These are phyloP conservation scores for Dactylorhiza incarnata DNA, from an alignment of 106 monocot genomes.

Conservation along the genomic window DNA sequence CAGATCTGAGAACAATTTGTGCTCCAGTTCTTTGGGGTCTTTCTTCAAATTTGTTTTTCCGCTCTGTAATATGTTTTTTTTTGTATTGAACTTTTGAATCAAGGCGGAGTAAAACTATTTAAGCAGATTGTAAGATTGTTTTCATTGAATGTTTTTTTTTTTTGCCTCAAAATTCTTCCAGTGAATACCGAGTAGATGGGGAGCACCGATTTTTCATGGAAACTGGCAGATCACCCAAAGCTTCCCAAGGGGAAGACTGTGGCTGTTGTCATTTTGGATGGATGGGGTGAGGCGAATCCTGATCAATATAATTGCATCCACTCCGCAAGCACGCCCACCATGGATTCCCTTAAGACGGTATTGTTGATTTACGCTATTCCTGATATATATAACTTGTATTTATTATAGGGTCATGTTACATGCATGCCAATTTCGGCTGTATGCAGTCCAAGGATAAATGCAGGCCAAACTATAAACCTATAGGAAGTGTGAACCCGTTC, in stretches of 20 bases:
- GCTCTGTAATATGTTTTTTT: too few relatives aligned
- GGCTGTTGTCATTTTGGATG: slow-evolving; percentile 57
- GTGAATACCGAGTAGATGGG: slow-evolving; percentile 25
- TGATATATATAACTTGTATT: too few relatives aligned
- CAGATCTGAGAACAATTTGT: too few relatives aligned
- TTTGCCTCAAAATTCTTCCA: background rate
- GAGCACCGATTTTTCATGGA: slow-evolving; percentile 46
- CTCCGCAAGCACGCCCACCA: slow-evolving; percentile 52
- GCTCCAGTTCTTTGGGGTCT: too few relatives aligned
- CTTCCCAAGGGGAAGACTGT: slow-evolving; percentile 63
- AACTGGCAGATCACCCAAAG: slow-evolving; percentile 54
- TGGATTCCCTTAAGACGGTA: slow-evolving; percentile 75
- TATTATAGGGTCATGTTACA: too few relatives aligned
- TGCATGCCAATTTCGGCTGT: too few relatives aligned
- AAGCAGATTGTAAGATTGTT: background rate
- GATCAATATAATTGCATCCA: slow-evolving; percentile 74
- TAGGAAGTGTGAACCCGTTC: background rate
- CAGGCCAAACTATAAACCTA: too few relatives aligned
- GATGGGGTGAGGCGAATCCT: slow-evolving; percentile 73
- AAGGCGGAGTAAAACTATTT: background rate
- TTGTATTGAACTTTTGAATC: background rate
- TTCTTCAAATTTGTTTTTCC: too few relatives aligned
- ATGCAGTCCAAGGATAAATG: too few relatives aligned
- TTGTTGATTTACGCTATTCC: background rate
- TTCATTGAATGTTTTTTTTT: background rate